Evolutionary conservation across 768 basidiomycete genomes (phyloP).

Genomic region (Boletus eberwhitei): DNA sequence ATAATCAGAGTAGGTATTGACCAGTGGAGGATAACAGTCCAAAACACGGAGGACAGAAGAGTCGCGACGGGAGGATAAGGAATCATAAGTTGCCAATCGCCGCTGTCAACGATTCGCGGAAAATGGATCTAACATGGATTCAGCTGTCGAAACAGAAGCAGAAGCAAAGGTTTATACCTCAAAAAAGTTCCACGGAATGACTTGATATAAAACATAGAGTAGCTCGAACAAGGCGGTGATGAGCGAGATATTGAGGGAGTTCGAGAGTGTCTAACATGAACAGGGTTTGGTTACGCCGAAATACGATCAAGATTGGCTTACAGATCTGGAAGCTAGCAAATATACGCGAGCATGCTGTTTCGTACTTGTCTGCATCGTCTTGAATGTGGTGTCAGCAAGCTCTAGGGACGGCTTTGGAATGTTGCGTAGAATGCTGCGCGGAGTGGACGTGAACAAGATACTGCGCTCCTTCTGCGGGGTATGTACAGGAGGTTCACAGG

Average conservation of each 20-base stretch:
- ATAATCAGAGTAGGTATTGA: slow-evolving; percentile 56
- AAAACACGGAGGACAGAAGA: slow-evolving; percentile 48
- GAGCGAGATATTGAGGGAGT: slow-evolving; percentile 58
- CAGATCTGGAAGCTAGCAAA: slow-evolving; percentile 27
- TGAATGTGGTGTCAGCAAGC: slow-evolving; percentile 21
- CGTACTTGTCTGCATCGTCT: slow-evolving; percentile 18
- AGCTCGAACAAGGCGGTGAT: slow-evolving; percentile 54
- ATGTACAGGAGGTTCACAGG: background rate
- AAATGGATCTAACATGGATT: slow-evolving; percentile 15
- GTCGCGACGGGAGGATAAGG: slow-evolving; percentile 48
- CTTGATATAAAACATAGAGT: slow-evolving; percentile 45
- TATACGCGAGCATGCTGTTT: slow-evolving; percentile 17
- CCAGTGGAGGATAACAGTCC: slow-evolving; percentile 60
- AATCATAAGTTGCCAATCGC: slow-evolving; percentile 26
- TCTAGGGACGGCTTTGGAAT: slow-evolving; percentile 20
- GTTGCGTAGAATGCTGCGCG: slow-evolving; percentile 25
- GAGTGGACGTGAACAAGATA: slow-evolving; percentile 22
- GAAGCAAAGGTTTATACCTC: slow-evolving; percentile 31
- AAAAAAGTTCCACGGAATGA: slow-evolving; percentile 53
- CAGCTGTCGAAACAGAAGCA: background rate
- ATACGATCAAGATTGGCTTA: slow-evolving; percentile 9
- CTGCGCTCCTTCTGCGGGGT: slow-evolving; percentile 21
- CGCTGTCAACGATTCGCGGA: slow-evolving; percentile 5
- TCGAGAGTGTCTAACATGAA: slow-evolving; percentile 54
- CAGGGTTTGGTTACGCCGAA: background rate